A percentile compares a stretch with the other conserved stretches of the same genome.
Conservation (phyloP, 2,329 filamentous ascomycete genomes). For the Alternaria ventricosa region DNA sequence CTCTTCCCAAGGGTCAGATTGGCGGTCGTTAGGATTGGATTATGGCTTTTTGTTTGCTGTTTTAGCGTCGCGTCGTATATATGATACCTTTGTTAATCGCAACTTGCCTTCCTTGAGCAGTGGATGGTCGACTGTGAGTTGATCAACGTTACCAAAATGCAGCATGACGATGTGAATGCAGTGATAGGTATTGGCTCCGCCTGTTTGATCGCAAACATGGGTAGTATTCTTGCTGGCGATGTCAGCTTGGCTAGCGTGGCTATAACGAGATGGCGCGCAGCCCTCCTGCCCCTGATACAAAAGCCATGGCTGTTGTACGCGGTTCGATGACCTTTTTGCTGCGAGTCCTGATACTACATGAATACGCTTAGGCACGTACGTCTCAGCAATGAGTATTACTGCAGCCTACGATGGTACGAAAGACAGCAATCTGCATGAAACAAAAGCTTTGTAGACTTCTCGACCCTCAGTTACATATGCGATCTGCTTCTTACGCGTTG, state of each 20-base stretch:
- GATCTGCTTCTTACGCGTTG: not conserved
- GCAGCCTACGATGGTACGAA: not conserved
- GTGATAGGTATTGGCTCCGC: not conserved
- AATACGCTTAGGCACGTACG: not conserved
- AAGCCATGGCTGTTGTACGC: not conserved
- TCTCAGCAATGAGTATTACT: not conserved
- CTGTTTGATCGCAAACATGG: not conserved
- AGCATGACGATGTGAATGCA: not conserved
- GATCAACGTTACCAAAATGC: not conserved
- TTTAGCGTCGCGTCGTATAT: slow-evolving; percentile 2
- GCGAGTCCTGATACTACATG: not conserved
- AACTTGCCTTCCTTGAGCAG: not conserved
- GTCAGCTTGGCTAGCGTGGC: not conserved
- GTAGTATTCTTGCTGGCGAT: not conserved
- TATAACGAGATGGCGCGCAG: not conserved
- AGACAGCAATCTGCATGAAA: not conserved
- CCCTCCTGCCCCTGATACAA: not conserved
- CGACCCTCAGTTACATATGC: not conserved
- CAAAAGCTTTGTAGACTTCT: no score
- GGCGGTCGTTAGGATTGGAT: slow-evolving; percentile 47
- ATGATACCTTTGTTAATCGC: slow-evolving; percentile 6
- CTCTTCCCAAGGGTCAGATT: slow-evolving; percentile 62
- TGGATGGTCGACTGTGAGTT: not conserved
- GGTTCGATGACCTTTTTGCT: not conserved
- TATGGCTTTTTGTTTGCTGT: not conserved